A percentile compares a stretch with the other conserved stretches of the same genome.
Evolutionary conservation across 192 early-diverging fungal species (phyloP).

Genomic region (Coemansia sp.): DNA sequence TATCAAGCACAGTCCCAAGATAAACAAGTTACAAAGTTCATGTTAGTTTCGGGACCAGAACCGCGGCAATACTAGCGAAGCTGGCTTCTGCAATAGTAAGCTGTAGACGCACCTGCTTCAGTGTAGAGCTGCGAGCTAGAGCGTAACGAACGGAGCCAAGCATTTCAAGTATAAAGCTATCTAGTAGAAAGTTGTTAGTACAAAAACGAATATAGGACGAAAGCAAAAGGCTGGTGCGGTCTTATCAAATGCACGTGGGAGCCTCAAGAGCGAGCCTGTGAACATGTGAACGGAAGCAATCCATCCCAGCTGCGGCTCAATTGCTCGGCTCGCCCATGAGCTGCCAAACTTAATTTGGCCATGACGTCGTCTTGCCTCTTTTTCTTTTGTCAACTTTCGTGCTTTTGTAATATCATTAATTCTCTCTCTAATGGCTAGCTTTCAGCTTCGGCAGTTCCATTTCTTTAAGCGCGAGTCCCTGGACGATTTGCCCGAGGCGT

Average conservation of each 20-base stretch:
- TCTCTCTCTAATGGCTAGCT: slow-evolving; percentile 42
- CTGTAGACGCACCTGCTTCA: slow-evolving; percentile 16
- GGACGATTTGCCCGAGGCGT: slow-evolving; percentile 43
- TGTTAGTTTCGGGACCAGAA: neutral
- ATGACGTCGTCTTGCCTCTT: neutral
- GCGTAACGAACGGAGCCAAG: slow-evolving; percentile 25
- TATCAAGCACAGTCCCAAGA: neutral
- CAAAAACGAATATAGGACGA: neutral
- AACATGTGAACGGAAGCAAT: neutral
- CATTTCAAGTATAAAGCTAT: slow-evolving; percentile 14
- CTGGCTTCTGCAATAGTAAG: neutral
- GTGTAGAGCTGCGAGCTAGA: slow-evolving; percentile 9
- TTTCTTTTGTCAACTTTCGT: neutral
- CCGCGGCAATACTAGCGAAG: neutral
- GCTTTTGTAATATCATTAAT: neutral
- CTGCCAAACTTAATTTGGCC: neutral
- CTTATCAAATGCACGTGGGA: slow-evolving; percentile 12
- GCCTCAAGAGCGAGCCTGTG: neutral
- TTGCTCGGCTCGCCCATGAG: neutral
- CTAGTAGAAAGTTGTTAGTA: neutral
- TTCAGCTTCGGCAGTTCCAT: slow-evolving; percentile 55
- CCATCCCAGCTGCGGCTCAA: neutral
- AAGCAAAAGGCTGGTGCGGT: neutral
- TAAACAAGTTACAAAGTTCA: neutral
- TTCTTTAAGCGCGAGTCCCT: slow-evolving; percentile 55